These are phyloP conservation scores for Coemansia aciculifera DNA, from an alignment of 192 early-diverging fungal species.

Conservation along the genomic window DNA sequence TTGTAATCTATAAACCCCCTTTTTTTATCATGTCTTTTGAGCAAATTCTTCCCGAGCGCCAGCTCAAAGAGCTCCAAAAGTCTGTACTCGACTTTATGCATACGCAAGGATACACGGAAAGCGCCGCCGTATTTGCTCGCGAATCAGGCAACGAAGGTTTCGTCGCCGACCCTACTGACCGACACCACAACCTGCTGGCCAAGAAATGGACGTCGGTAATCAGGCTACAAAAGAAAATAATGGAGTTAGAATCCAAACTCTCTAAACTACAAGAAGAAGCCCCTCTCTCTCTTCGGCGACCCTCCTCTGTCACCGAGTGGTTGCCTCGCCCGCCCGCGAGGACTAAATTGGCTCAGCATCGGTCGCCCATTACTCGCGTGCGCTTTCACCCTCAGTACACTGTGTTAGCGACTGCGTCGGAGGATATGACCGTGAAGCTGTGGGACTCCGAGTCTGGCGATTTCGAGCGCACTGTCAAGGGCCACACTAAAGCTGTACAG, in stretches of 20 bases:
- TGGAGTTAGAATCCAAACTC: constrained; percentile 87
- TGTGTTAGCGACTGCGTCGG: constrained; percentile 80
- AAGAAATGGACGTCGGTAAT: constrained; percentile 95
- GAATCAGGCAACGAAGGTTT: constrained; percentile 77
- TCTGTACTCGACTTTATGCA: constrained; percentile 89
- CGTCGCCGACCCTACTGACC: constrained; percentile 69
- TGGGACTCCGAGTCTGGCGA: constrained; percentile 94
- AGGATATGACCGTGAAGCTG: constrained; percentile 90
- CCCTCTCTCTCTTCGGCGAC: not conserved
- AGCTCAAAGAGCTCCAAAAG: constrained; percentile 70
- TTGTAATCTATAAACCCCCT: not conserved
- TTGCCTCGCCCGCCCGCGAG: constrained; percentile 82
- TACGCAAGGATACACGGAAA: constrained; percentile 67
- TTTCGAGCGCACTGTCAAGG: constrained; percentile 90
- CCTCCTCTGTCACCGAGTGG: constrained; percentile 63
- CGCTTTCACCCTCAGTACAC: constrained; percentile 86
- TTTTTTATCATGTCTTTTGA: constrained; percentile 20
- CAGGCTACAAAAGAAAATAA: constrained; percentile 91
- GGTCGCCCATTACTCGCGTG: constrained; percentile 76
- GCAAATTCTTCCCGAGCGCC: constrained; percentile 64
- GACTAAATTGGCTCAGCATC: constrained; percentile 73
- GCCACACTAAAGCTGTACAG: constrained; percentile 95
- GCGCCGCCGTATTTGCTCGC: constrained; percentile 65
- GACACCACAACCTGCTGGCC: constrained; percentile 52
- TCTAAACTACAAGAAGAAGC: constrained; percentile 72